Evolutionary conservation across 441 rosid genomes (phyloP).

Genomic region (Dalechampia spathulata): DNA sequence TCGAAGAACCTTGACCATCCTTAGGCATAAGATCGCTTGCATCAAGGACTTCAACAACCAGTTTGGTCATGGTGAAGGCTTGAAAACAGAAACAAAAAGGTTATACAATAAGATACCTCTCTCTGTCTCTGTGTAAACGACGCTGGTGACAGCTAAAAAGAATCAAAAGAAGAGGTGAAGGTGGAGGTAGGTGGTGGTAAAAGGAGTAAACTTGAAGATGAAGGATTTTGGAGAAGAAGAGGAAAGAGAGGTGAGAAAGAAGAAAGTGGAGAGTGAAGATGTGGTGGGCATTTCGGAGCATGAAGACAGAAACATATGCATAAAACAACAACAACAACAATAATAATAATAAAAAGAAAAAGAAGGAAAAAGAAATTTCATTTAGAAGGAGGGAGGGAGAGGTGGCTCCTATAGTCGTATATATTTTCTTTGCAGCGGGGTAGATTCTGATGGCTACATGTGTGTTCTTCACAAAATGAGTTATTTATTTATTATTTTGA

Average conservation of each 20-base stretch:
- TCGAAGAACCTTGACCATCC: slow-evolving; percentile 91
- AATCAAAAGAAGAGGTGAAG: neutral
- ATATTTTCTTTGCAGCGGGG: neutral
- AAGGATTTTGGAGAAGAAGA: slow-evolving; percentile 4
- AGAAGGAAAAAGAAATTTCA: slow-evolving; percentile 11
- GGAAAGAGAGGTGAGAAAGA: slow-evolving; percentile 7
- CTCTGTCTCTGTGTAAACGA: no score
- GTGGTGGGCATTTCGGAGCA: slow-evolving; percentile 31
- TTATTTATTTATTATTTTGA: no score
- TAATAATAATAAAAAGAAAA: no score
- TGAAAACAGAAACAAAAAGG: no score
- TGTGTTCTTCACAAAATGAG: neutral
- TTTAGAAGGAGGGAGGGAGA: neutral
- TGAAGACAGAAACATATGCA: slow-evolving; percentile 31
- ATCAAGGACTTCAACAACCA: slow-evolving; percentile 60
- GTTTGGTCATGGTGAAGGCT: slow-evolving; percentile 31
- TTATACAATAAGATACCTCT: no score
- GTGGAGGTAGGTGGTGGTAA: neutral
- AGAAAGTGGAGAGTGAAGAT: slow-evolving; percentile 10
- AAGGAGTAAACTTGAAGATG: slow-evolving; percentile 4
- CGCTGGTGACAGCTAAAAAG: no score
- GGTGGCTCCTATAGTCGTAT: slow-evolving; percentile 21
- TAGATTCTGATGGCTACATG: slow-evolving; percentile 8
- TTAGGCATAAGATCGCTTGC: slow-evolving; percentile 82
- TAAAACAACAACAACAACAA: slow-evolving; percentile 8